Base-by-base conservation (phyloP, 371 early-diverging fungal species). In the Paraphysoderma sedebokerense region DNA sequence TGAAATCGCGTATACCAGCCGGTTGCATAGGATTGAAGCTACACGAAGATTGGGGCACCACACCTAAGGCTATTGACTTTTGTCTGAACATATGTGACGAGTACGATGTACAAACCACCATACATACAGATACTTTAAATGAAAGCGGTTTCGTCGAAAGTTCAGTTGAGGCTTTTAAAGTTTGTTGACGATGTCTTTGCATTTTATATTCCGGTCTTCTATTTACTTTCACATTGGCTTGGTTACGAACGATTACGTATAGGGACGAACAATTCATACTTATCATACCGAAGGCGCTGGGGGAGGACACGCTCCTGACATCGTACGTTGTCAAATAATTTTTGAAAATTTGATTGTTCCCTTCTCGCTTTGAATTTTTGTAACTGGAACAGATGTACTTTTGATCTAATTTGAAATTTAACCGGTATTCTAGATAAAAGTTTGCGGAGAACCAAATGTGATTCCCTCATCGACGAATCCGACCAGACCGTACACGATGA, bases 201-300 rank as follows among this genome's bases (percentile, higher is more conserved):
- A n/a, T n/a, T n/a, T n/a, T n/a, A n/a, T n/a, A n/a, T n/a, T n/a
- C n/a, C n/a, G n/a, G n/a, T n/a, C n/a, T n/a, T n/a, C n/a, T n/a
- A n/a, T n/a, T n/a, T n/a, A 13, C n/a, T n/a, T 34, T 34, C 35
- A n/a, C 35, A 13, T 12, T n/a, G n/a, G 35, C n/a, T n/a, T n/a
- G n/a, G n/a, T n/a, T n/a, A n/a, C n/a, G n/a, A n/a, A n/a, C n/a
- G n/a, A n/a, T n/a, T n/a, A n/a, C n/a, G n/a, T n/a, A n/a, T n/a
- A n/a, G 32, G 77, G 76, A 24, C 75, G 93, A 45, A 85, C 90
- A 4, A 88, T 93, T 47, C 92, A 90, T 54, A 84, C 89, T 0
- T 92, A 90, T 59, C 91, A 93, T 57, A 77, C 84, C 11, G 93
- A 93, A 61, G 93, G 93, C 38, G 93, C 93, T 2, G 93, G 93